A percentile compares a stretch with the other conserved stretches of the same genome.
Conservation (phyloP, 164 flowering plant species). For the Magnolia sinica region DNA sequence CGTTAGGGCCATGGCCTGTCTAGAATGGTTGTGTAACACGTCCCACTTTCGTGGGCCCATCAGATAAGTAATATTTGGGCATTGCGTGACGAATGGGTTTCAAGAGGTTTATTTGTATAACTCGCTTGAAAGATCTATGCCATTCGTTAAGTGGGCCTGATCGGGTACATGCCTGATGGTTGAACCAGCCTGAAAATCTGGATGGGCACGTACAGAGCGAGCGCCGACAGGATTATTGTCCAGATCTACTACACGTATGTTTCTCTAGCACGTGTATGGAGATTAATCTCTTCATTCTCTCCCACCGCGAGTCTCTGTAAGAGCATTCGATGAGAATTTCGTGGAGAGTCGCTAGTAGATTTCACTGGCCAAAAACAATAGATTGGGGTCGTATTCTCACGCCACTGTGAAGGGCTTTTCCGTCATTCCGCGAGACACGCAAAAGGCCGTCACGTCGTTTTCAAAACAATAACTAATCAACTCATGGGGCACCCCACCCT, state of each 20-base stretch:
- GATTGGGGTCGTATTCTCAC: neutral
- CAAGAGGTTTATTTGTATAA: too few relatives aligned
- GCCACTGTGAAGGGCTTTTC: neutral
- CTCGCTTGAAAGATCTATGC: too few relatives aligned
- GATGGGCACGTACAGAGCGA: too few relatives aligned
- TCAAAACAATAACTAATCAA: constrained; percentile 6
- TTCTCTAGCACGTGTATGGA: neutral
- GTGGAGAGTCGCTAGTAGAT: neutral
- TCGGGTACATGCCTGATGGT: too few relatives aligned
- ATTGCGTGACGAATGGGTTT: too few relatives aligned
- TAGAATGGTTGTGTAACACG: too few relatives aligned
- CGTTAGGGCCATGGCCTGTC: neutral
- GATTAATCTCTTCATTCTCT: neutral
- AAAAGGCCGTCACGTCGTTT: constrained; percentile 3
- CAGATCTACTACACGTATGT: too few relatives aligned
- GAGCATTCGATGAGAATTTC: neutral
- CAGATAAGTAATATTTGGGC: too few relatives aligned
- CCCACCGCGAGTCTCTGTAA: neutral
- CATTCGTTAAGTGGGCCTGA: too few relatives aligned
- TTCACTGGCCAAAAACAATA: neutral
- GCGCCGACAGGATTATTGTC: too few relatives aligned
- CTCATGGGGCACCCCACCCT: constrained; percentile 5
- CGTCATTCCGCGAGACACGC: neutral
- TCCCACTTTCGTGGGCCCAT: too few relatives aligned
- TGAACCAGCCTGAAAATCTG: too few relatives aligned